Evolutionary conservation across 805 yeast species (phyloP).

Genomic region (Candida pini): DNA sequence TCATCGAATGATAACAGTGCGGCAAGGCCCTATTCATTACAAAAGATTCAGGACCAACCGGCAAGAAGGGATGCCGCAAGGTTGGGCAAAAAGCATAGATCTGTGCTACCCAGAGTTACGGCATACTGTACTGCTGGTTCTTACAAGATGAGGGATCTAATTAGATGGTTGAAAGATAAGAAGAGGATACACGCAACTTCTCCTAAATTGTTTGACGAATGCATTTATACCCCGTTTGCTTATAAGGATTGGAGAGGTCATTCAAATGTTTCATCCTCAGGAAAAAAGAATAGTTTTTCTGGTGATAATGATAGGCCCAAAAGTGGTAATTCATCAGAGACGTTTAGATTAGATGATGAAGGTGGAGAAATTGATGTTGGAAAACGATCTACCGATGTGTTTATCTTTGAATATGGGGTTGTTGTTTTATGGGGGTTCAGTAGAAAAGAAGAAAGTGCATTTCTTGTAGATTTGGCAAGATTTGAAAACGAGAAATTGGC

Average conservation of each 20-base stretch:
- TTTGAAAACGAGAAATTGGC: conserved; percentile 91
- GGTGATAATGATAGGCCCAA: conserved; percentile 7
- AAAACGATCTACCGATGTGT: conserved; percentile 69
- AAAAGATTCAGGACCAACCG: conserved; percentile 76
- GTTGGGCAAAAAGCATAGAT: conserved; percentile 80
- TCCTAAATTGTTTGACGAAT: conserved; percentile 90
- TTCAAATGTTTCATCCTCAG: background rate
- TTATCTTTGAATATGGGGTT: conserved; percentile 95
- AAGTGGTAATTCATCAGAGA: conserved; percentile 24
- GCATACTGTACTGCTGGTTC: conserved; percentile 96
- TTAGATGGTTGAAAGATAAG: conserved; percentile 79
- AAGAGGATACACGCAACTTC: conserved; percentile 67
- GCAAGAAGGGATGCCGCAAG: conserved; percentile 94
- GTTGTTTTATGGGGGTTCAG: conserved; percentile 95
- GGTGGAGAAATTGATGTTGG: conserved; percentile 94
- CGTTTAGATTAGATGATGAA: conserved; percentile 79
- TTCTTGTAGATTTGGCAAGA: conserved; percentile 77
- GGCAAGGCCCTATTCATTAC: conserved; percentile 67
- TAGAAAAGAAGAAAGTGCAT: conserved; percentile 73
- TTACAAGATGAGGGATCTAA: conserved; percentile 80
- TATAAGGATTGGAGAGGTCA: conserved; percentile 65
- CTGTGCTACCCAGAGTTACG: conserved; percentile 85
- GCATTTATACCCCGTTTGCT: conserved; percentile 86
- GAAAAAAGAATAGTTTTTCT: conserved; percentile 3
- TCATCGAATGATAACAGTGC: conserved; percentile 16